These are phyloP conservation scores for Marasmius oreades DNA, from an alignment of 1,284 basidiomycete species.

Conservation along the genomic window DNA sequence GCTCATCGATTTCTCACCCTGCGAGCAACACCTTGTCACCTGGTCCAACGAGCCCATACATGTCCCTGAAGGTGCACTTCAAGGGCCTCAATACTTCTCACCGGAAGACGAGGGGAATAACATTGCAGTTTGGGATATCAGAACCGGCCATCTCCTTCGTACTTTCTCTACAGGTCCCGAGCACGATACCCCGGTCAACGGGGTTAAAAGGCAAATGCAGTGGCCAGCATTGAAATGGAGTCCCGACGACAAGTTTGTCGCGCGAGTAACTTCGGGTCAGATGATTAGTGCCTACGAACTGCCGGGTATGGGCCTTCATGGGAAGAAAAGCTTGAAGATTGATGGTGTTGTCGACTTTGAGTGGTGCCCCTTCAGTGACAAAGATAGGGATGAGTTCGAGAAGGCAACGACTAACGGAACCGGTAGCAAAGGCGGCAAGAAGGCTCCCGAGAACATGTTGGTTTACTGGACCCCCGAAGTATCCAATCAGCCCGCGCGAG, in stretches of 20 bases:
- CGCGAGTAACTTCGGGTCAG: slow-evolving; percentile 83
- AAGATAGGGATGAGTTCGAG: slow-evolving; percentile 74
- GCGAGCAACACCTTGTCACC: slow-evolving; percentile 96
- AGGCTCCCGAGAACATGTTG: slow-evolving; percentile 87
- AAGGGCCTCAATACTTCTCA: slow-evolving; percentile 86
- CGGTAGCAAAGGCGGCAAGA: slow-evolving; percentile 54
- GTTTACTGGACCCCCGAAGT: slow-evolving; percentile 99
- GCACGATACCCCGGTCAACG: slow-evolving; percentile 45
- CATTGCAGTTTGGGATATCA: slow-evolving; percentile 97
- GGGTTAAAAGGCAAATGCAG: slow-evolving; percentile 74
- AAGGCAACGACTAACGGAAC: slow-evolving; percentile 41
- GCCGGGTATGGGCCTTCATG: slow-evolving; percentile 91
- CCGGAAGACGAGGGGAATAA: slow-evolving; percentile 97
- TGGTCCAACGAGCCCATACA: slow-evolving; percentile 97
- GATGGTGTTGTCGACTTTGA: slow-evolving; percentile 99
- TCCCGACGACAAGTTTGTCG: slow-evolving; percentile 94
- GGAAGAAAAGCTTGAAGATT: slow-evolving; percentile 97
- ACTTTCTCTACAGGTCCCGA: slow-evolving; percentile 82
- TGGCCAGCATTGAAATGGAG: slow-evolving; percentile 99
- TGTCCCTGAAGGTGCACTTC: slow-evolving; percentile 77
- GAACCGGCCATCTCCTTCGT: slow-evolving; percentile 88
- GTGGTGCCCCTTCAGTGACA: slow-evolving; percentile 95
- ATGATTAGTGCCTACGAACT: slow-evolving; percentile 97
- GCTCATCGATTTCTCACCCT: slow-evolving; percentile 96
- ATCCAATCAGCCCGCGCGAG: slow-evolving; percentile 93